Evolutionary conservation across 352 stramenopile species (phyloP), one percentile per base, ranked within the genome.

Genomic region (Pythium angustatum): DNA sequence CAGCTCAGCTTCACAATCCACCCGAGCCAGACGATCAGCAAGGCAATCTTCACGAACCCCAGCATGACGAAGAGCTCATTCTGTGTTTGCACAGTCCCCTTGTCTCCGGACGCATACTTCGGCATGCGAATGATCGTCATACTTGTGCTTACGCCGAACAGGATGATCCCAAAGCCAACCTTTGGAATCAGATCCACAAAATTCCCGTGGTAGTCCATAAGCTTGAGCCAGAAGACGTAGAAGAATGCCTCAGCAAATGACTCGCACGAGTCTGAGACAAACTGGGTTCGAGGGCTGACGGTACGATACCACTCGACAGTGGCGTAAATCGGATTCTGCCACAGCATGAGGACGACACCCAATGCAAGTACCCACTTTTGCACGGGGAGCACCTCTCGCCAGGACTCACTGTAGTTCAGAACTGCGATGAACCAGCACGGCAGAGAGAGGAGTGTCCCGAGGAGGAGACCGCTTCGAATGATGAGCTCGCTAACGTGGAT

Each of bases 261-360:
- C 62, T 93, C 78, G 40, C 81, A 91, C 36, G 74, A 73, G 38
- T 83, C 83, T 1, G 81, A 79, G 21, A 88, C 77, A 36, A 91
- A 93, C 2, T 79, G 72, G 22, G 77, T 88, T n/a, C 81, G 76
- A 40, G 83, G 56, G 57, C 72, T 87, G 44, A 88, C 73, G 5
- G 60, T 80, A 21, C 71, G 68, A 38, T 77, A 86, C 58, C 88
- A 72, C 36, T 91, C 74, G 4, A 85, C 79, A 45, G 83, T 64
- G 9, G 79, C 76, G 44, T 89, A 90, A 19, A 93, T 78, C 11
- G 86, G 86, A 28, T 95, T 95, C 53, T 95, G 86, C 81, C 82
- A 95, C 10, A 93, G 60, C n/a, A 93, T 58, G 7, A 95, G 69
- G 49, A 91, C 83, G 41, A 89, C 57, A 15, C 85, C 82, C 26